Evolutionary conservation across 2,329 filamentous ascomycete species (phyloP).

Genomic region (Claviceps sp.): DNA sequence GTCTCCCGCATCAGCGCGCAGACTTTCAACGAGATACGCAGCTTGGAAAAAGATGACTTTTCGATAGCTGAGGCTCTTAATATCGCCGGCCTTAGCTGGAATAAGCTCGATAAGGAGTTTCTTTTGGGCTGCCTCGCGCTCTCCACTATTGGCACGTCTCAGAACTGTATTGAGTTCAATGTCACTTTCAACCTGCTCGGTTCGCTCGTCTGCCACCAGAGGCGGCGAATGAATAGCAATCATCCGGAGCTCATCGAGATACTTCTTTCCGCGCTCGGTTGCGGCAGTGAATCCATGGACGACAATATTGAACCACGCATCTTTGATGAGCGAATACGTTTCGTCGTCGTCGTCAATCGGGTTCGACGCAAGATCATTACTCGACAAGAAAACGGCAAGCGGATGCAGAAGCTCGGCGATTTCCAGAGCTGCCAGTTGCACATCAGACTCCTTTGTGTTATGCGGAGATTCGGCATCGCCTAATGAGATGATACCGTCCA

Average conservation of each 20-base stretch:
- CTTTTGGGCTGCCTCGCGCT: constrained; percentile 70
- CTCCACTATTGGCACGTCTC: constrained; percentile 68
- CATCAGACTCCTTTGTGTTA: constrained; percentile 61
- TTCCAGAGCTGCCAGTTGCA: constrained; percentile 71
- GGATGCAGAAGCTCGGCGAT: constrained; percentile 81
- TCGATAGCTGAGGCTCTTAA: constrained; percentile 72
- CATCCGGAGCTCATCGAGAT: constrained; percentile 63
- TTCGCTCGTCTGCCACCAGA: constrained; percentile 74
- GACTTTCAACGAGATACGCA: constrained; percentile 74
- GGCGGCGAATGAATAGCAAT: constrained; percentile 82
- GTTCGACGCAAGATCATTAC: constrained; percentile 40
- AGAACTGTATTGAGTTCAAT: constrained; percentile 93
- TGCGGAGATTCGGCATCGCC: constrained; percentile 70
- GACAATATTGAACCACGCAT: constrained; percentile 97
- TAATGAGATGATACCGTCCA: constrained; percentile 80
- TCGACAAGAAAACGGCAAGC: constrained; percentile 70
- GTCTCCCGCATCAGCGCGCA: constrained; percentile 75
- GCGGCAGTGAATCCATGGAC: constrained; percentile 77
- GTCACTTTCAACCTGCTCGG: constrained; percentile 85
- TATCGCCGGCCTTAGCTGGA: constrained; percentile 63
- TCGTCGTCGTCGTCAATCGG: constrained; percentile 51
- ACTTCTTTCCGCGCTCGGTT: constrained; percentile 58
- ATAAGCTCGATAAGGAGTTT: constrained; percentile 60
- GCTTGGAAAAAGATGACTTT: constrained; percentile 88
- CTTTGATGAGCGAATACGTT: constrained; percentile 59